Percentiles rank a stretch among this genome's conserved stretches.
Evolutionary conservation across 2,329 filamentous ascomycete species (phyloP).

Genomic region (Sporothrix phasma): DNA sequence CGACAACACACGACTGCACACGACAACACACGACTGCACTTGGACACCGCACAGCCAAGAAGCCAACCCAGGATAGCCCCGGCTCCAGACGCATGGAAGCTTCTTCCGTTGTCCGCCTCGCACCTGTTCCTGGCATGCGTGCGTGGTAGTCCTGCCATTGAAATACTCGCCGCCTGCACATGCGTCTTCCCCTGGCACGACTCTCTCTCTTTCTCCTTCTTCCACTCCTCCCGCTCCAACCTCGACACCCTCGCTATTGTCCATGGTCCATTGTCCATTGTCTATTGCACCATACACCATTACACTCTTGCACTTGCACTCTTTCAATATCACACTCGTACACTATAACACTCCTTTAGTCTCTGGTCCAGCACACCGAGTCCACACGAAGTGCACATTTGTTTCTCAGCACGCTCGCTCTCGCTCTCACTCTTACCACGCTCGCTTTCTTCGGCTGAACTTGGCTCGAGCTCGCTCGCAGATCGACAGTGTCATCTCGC

Average conservation of each 20-base stretch:
- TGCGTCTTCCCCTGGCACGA: neutral
- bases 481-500: too few species aligned
- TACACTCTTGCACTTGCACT: too few species aligned
- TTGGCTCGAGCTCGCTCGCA: too few species aligned
- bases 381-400: neutral
- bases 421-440: neutral
- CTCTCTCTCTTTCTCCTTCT: neutral
- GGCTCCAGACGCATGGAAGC: slow-evolving; percentile 8
- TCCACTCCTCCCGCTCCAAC: neutral
- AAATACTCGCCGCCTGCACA: neutral
- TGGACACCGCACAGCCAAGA: slow-evolving; percentile 7
- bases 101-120: neutral
- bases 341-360: neutral
- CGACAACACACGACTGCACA: too few species aligned
- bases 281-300: too few species aligned
- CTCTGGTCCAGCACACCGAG: neutral
- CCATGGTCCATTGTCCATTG: too few species aligned
- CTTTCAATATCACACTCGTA: too few species aligned
- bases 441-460: neutral
- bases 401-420: too few species aligned
- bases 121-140: neutral
- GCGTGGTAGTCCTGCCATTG: neutral
- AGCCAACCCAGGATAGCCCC: slow-evolving; percentile 22
- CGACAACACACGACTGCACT: too few species aligned
- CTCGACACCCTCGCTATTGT: too few species aligned